Base-by-base conservation (phyloP, 2,329 filamentous ascomycete genomes). In the Diaporthe caulivora region DNA sequence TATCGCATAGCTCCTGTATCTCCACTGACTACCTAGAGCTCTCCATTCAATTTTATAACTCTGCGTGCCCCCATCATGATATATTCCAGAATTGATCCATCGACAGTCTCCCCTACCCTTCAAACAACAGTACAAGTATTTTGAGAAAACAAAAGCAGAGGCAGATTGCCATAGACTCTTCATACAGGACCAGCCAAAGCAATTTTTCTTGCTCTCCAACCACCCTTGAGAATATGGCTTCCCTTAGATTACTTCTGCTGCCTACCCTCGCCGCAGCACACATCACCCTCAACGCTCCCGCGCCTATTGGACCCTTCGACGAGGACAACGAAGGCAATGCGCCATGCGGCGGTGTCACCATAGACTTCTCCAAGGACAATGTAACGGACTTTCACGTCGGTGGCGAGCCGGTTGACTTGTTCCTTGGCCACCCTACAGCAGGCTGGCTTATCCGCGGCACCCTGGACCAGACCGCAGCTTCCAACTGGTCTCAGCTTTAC, bases 371-470 rank as follows among this genome's bases (percentile, higher is more conserved):
- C 70, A 76, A 76, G 10, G 76, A 80, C 75, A 82, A 82, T 60
- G 76, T 82, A 31, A 84, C 84, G 69, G 83, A 90, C 76, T 91
- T 91, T 80, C 86, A 90, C 78, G 87, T 91, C 73, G 88, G 82
- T 76, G 89, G 89, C 76, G 87, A 91, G 76, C 82, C 86, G 72
- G 82, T 91, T 44, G 83, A 84, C 74, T 78, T 87, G 65, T 81
- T 80, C 10, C 83, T 86, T 10, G 85, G 84, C 3, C 90, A 92
- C 78, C 83, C 87, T 4, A 84, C 89, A 78, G 82, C 84, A 76
- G 88, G 83, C 71, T 91, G 86, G 87, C 84, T 92, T 21, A 88
- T 90, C 83, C 89, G 90, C 75, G 87, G 86, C 75, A 91, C 89
- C 17, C 82, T 86, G 26, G 89, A 90, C 77, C 77, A 82, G 62